phyloP scores from a whole-genome alignment of 1,284 basidiomycete species.

The Wallemia mellicola region DNA sequence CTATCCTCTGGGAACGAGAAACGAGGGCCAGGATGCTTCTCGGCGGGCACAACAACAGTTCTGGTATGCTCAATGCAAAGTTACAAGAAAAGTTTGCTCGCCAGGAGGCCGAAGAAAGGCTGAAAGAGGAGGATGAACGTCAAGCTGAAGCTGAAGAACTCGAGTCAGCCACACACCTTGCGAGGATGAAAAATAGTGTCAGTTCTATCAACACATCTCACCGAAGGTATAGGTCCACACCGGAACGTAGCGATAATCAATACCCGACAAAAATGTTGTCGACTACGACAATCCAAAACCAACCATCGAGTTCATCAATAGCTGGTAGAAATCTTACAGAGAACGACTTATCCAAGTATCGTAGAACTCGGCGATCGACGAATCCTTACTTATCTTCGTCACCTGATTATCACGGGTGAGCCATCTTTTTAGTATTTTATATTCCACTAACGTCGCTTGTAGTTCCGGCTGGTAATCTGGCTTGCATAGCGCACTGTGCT shows the following conservation, averaged over 20 bases:
- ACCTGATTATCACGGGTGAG: not conserved
- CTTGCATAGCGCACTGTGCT: too few species aligned
- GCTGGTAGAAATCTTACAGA: not conserved
- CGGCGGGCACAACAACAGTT: not conserved
- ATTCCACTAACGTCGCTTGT: not conserved
- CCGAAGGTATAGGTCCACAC: not conserved
- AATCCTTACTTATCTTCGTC: not conserved
- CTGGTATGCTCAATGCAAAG: not conserved
- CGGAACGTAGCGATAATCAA: not conserved
- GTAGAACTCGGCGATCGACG: not conserved
- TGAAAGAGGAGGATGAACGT: not conserved
- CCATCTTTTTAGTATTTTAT: not conserved
- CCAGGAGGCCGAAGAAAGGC: not conserved
- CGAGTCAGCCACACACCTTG: not conserved
- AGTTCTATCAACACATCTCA: not conserved
- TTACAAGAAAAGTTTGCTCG: not conserved
- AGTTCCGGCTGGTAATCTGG: not conserved
- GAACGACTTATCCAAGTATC: not conserved
- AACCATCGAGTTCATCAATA: not conserved
- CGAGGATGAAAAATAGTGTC: not conserved
- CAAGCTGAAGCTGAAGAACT: not conserved
- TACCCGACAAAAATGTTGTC: not conserved
- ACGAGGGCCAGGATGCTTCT: slow-evolving; percentile 5
- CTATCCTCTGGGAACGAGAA: slow-evolving; percentile 50
- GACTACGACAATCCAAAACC: not conserved